Evolutionary conservation across 306 rosid species (phyloP).

Genomic region (Lupinus albus): DNA sequence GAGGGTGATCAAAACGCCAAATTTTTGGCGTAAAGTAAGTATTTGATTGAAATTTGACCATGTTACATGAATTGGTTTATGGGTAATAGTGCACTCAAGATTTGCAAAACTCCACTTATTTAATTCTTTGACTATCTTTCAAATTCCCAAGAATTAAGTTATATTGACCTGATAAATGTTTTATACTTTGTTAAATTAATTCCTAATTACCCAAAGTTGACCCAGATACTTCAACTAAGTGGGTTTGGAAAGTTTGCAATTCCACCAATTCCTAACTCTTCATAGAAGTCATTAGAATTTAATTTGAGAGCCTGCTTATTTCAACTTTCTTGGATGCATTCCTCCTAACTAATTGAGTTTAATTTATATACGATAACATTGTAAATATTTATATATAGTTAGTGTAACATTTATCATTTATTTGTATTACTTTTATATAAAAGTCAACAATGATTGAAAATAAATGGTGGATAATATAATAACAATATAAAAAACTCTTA

Average conservation of each 20-base stretch:
- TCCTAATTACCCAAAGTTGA: slow-evolving; percentile 26
- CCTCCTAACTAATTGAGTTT: slow-evolving; percentile 35
- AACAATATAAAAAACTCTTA: too few relatives aligned
- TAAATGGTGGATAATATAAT: too few relatives aligned
- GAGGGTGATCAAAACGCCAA: slow-evolving; percentile 1
- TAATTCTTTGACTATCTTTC: neutral
- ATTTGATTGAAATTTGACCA: slow-evolving; percentile 19
- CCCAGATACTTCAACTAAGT: slow-evolving; percentile 34
- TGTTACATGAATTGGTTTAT: neutral
- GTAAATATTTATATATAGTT: too few relatives aligned
- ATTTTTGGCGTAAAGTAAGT: slow-evolving; percentile 23
- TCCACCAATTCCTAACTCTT: slow-evolving; percentile 46
- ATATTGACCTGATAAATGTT: too few relatives aligned
- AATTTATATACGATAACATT: too few relatives aligned
- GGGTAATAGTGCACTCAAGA: neutral
- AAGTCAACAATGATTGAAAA: too few relatives aligned
- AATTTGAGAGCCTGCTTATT: neutral
- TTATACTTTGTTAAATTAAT: slow-evolving; percentile 15
- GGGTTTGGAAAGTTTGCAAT: slow-evolving; percentile 18
- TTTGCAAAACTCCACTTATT: slow-evolving; percentile 12
- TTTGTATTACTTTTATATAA: too few relatives aligned
- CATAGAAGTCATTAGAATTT: slow-evolving; percentile 31
- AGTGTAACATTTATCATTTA: too few relatives aligned
- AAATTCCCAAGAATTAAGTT: too few relatives aligned
- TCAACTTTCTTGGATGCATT: slow-evolving; percentile 31